Percentiles rank a stretch among this genome's conserved stretches.
These are phyloP conservation scores for Phytophthora hibernalis DNA, from an alignment of 352 stramenopile genomes.

Conservation along the genomic window DNA sequence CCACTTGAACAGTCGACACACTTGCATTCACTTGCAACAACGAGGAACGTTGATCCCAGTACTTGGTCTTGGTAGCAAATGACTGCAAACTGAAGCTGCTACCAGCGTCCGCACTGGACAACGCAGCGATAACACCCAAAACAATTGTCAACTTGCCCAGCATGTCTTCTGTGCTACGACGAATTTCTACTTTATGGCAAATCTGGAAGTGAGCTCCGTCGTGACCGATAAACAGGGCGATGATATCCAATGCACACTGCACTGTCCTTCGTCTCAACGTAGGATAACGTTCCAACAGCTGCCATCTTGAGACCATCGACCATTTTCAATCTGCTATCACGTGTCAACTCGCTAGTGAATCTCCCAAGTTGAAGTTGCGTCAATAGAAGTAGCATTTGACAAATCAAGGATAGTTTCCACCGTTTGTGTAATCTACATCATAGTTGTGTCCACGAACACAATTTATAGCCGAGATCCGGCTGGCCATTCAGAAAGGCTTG, in stretches of 20 bases:
- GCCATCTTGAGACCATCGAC: too few species aligned
- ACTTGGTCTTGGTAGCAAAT: slow-evolving; percentile 63
- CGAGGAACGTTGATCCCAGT: slow-evolving; percentile 52
- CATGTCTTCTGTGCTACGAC: slow-evolving; percentile 1
- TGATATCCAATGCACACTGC: too few species aligned
- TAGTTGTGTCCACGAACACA: not conserved
- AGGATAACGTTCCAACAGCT: too few species aligned
- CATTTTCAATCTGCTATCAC: too few species aligned
- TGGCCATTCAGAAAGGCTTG: slow-evolving; percentile 38
- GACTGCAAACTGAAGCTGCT: slow-evolving; percentile 30
- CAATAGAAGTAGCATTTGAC: not conserved
- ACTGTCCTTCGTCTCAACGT: too few species aligned
- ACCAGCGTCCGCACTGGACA: not conserved
- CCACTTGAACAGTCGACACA: slow-evolving; percentile 15
- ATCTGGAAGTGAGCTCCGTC: slow-evolving; percentile 11
- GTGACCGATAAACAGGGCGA: too few species aligned
- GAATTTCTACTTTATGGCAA: not conserved
- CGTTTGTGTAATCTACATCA: too few species aligned
- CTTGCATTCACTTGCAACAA: slow-evolving; percentile 19
- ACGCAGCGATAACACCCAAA: not conserved
- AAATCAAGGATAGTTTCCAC: not conserved
- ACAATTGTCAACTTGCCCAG: slow-evolving; percentile 8
- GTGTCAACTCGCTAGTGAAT: too few species aligned
- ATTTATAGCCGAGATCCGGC: slow-evolving; percentile 35
- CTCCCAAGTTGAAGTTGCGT: not conserved